These are phyloP conservation scores for Schizonepeta tenuifolia DNA, from an alignment of 257 asterid species.

Conservation along the genomic window DNA sequence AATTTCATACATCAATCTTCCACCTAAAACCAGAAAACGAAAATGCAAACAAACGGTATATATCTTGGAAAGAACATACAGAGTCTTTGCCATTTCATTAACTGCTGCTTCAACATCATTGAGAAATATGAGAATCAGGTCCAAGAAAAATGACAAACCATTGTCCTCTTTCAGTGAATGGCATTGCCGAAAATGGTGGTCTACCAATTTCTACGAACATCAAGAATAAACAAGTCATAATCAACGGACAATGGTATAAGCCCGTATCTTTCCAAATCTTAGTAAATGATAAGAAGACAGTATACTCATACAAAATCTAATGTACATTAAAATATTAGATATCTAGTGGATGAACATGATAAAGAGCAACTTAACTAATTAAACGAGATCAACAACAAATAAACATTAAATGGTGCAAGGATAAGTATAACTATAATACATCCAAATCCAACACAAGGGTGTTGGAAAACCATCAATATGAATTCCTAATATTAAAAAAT, in stretches of 20 bases:
- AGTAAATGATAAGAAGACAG: background rate
- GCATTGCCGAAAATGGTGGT: constrained; percentile 40
- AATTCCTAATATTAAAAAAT: background rate
- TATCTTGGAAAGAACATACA: constrained; percentile 41
- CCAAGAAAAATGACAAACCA: constrained; percentile 44
- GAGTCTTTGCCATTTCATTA: constrained; percentile 21
- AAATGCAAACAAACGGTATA: background rate
- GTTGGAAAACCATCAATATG: background rate
- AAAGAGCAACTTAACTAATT: background rate
- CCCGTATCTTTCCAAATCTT: background rate
- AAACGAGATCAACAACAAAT: background rate
- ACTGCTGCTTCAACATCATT: constrained; percentile 27
- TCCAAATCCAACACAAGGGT: background rate
- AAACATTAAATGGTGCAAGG: background rate
- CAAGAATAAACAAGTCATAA: constrained; percentile 1
- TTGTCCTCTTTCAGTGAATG: constrained; percentile 42
- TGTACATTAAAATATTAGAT: background rate
- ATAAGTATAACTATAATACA: background rate
- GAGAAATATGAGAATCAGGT: constrained; percentile 39
- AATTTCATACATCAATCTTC: background rate
- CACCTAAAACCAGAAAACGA: background rate
- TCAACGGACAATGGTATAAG: too few species aligned
- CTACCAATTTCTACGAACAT: constrained; percentile 45
- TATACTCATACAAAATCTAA: constrained; percentile 1
- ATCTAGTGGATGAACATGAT: background rate